Conservation (phyloP, 257 asterid genomes). For the Dorcoceras hygrometricum region DNA sequence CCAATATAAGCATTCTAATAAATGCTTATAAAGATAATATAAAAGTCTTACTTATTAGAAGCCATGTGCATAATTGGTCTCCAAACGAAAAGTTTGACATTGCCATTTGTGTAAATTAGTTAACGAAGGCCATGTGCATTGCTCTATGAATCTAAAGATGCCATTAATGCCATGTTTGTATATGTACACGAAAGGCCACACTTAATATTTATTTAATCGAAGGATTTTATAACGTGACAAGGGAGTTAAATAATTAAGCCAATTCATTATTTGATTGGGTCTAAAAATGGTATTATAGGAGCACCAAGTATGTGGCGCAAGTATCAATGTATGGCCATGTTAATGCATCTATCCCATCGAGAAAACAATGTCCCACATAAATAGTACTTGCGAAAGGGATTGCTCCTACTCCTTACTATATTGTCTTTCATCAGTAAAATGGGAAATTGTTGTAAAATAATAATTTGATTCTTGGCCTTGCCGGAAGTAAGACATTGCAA, state of each 20-base stretch:
- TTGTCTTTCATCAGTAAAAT: too few relatives aligned
- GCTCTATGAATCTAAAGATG: constrained; percentile 23
- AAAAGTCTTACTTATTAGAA: background rate
- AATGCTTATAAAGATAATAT: too few relatives aligned
- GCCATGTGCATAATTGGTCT: constrained; percentile 15
- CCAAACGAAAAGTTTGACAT: constrained; percentile 12
- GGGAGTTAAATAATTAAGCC: constrained; percentile 3
- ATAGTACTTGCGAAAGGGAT: constrained; percentile 25
- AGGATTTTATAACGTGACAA: background rate
- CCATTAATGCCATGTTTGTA: constrained; percentile 23
- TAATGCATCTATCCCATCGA: constrained; percentile 14
- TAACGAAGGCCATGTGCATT: constrained; percentile 25
- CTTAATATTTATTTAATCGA: background rate
- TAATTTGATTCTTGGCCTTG: background rate
- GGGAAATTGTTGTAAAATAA: too few relatives aligned
- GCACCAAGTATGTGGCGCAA: constrained; percentile 6
- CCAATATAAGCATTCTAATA: background rate
- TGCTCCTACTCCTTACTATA: constrained; percentile 6
- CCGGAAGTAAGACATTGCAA: background rate
- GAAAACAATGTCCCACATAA: constrained; percentile 12
- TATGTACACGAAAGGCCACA: constrained; percentile 5
- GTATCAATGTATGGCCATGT: constrained; percentile 18
- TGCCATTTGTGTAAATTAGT: constrained; percentile 2
- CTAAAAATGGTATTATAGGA: background rate
- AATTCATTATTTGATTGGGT: background rate